Evolutionary conservation across 352 stramenopile genomes (phyloP).

Genomic region (Phytophthora cajani): DNA sequence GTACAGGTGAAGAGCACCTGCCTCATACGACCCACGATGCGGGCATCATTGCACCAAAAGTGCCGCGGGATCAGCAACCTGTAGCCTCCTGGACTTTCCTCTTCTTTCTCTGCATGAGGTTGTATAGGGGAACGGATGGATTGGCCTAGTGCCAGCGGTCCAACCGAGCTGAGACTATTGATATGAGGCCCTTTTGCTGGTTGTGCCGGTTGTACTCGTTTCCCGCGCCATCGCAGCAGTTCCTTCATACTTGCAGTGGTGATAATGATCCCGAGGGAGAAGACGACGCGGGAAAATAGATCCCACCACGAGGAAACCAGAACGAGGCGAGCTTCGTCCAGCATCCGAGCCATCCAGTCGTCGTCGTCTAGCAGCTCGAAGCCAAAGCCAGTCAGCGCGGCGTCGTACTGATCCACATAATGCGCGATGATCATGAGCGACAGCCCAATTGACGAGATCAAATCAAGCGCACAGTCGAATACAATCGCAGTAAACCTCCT

Average conservation of each 20-base stretch:
- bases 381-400: not conserved
- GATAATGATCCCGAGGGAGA: slow-evolving; percentile 14
- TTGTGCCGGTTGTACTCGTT: not conserved
- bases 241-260: slow-evolving; percentile 18
- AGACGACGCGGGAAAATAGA: slow-evolving; percentile 9
- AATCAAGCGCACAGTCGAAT: slow-evolving; percentile 22
- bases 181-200: not conserved
- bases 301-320: slow-evolving; percentile 32
- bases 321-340: slow-evolving; percentile 25
- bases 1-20: not conserved
- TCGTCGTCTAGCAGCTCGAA: slow-evolving; percentile 8
- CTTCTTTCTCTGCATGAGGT: not conserved
- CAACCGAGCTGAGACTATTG: not conserved
- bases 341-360: slow-evolving; percentile 12
- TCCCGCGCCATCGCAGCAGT: slow-evolving; percentile 1
- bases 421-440: slow-evolving; percentile 12
- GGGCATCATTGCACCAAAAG: not conserved
- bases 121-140: not conserved
- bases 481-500: slow-evolving; percentile 13
- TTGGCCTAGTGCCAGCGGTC: not conserved
- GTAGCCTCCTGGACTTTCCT: not conserved
- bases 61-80: not conserved
- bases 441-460: slow-evolving; percentile 26
- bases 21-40: not conserved
- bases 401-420: slow-evolving; percentile 17